Percentiles rank a stretch among this genome's conserved stretches.
phyloP scores from a whole-genome alignment of 257 asterid species.

The Solanum habrochaites region DNA sequence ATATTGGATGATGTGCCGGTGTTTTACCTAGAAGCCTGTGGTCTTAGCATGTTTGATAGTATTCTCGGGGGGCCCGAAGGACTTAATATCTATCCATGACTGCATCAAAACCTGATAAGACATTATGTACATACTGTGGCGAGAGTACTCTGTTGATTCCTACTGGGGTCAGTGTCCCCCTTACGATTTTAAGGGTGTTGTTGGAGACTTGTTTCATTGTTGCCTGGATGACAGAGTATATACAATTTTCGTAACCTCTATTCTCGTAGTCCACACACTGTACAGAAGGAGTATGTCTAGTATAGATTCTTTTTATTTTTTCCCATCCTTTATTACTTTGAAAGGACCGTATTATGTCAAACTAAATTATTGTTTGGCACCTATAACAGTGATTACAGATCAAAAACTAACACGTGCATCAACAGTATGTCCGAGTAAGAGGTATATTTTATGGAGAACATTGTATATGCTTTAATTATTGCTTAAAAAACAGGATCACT shows the following conservation, averaged over 20 bases:
- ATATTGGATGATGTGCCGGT: too few relatives aligned
- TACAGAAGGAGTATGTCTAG: background rate
- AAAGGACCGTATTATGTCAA: background rate
- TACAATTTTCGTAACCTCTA: background rate
- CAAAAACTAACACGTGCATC: background rate
- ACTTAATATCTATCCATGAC: too few relatives aligned
- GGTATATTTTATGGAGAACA: background rate
- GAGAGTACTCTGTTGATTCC: too few relatives aligned
- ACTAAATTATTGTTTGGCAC: background rate
- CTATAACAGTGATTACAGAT: background rate
- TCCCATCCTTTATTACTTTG: background rate
- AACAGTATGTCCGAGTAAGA: background rate
- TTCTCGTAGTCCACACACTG: background rate
- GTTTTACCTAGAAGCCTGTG: too few relatives aligned
- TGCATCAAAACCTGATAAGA: too few relatives aligned
- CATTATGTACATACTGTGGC: too few relatives aligned
- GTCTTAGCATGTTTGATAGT: too few relatives aligned
- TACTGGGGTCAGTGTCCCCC: too few relatives aligned
- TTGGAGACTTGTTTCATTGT: too few relatives aligned
- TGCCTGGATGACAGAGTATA: background rate
- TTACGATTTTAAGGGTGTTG: too few relatives aligned
- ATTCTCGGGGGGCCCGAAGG: too few relatives aligned
- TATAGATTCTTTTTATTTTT: background rate
- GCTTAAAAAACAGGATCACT: too few relatives aligned
- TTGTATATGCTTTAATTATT: background rate